Percentiles rank a stretch among this genome's conserved stretches.
Evolutionary conservation across 805 yeast genomes (phyloP).

Genomic region (Metschnikowia proteae): DNA sequence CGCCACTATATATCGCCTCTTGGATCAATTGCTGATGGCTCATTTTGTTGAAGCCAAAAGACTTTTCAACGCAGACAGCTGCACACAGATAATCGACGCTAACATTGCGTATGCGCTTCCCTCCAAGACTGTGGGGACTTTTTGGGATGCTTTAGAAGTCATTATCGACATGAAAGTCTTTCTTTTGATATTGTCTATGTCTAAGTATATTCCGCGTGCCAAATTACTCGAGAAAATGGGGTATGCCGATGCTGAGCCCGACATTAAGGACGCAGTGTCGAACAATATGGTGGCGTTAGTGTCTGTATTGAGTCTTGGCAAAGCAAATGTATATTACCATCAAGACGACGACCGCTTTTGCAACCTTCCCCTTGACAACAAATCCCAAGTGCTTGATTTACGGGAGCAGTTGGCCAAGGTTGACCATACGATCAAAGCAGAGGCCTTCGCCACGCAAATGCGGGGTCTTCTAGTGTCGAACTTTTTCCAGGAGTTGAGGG

Average conservation of each 20-base stretch:
- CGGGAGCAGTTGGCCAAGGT: slow-evolving; percentile 13
- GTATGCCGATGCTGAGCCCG: slow-evolving; percentile 13
- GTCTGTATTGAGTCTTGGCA: slow-evolving; percentile 26
- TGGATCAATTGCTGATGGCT: slow-evolving; percentile 23
- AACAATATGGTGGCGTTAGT: slow-evolving; percentile 23
- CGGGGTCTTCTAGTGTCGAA: slow-evolving; percentile 12
- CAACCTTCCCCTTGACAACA: slow-evolving; percentile 15
- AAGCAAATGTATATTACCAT: slow-evolving; percentile 26
- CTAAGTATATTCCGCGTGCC: slow-evolving; percentile 21
- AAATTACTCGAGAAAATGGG: slow-evolving; percentile 29
- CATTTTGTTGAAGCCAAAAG: slow-evolving; percentile 18
- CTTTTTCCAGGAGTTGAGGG: neutral
- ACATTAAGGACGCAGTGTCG: slow-evolving; percentile 12
- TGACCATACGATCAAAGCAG: slow-evolving; percentile 19
- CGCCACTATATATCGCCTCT: slow-evolving; percentile 10
- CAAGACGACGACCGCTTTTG: slow-evolving; percentile 23
- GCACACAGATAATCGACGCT: slow-evolving; percentile 5
- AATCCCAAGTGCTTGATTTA: slow-evolving; percentile 15
- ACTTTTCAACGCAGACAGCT: slow-evolving; percentile 1
- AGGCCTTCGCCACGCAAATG: slow-evolving; percentile 27
- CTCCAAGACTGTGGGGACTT: slow-evolving; percentile 12
- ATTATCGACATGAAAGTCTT: slow-evolving; percentile 32
- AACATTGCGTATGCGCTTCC: slow-evolving; percentile 13
- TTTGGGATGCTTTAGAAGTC: slow-evolving; percentile 21
- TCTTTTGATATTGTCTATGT: slow-evolving; percentile 26